Percentiles rank a stretch among this genome's conserved stretches.
Evolutionary conservation across 768 basidiomycete species (phyloP).

Genomic region (Russula griseocarnosa): DNA sequence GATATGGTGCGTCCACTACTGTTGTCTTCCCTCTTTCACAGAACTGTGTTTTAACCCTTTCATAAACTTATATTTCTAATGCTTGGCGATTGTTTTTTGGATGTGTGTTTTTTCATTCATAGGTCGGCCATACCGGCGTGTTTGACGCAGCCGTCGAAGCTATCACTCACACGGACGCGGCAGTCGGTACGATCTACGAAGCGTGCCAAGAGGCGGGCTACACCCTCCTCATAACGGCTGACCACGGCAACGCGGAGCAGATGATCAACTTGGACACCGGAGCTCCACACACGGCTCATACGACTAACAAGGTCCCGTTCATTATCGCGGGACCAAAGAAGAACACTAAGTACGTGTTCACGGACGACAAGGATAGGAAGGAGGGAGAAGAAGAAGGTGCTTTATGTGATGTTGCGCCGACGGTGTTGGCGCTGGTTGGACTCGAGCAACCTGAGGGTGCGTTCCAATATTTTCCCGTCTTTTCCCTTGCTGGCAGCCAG

Average conservation of each 20-base stretch:
- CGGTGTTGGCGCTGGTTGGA: slow-evolving; percentile 74
- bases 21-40: not conserved
- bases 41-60: not conserved
- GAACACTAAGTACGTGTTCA: slow-evolving; percentile 45
- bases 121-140: slow-evolving; percentile 90
- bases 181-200: slow-evolving; percentile 81
- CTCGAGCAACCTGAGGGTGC: slow-evolving; percentile 65
- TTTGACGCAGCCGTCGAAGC: slow-evolving; percentile 90
- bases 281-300: no score
- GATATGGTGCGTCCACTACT: slow-evolving; percentile 66
- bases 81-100: not conserved
- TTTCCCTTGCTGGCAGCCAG: not conserved
- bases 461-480: no score
- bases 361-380: slow-evolving; percentile 46
- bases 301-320: no score
- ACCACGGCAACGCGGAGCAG: no score
- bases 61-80: not conserved
- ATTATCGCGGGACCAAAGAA: slow-evolving; percentile 62
- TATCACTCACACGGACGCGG: slow-evolving; percentile 82
- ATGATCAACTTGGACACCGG: no score
- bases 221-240: no score
- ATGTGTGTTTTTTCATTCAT: not conserved
- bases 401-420: slow-evolving; percentile 88
- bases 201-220: no score
- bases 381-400: slow-evolving; percentile 65